phyloP scores from a whole-genome alignment of 1,284 basidiomycete species.

The Trametes versicolor region DNA sequence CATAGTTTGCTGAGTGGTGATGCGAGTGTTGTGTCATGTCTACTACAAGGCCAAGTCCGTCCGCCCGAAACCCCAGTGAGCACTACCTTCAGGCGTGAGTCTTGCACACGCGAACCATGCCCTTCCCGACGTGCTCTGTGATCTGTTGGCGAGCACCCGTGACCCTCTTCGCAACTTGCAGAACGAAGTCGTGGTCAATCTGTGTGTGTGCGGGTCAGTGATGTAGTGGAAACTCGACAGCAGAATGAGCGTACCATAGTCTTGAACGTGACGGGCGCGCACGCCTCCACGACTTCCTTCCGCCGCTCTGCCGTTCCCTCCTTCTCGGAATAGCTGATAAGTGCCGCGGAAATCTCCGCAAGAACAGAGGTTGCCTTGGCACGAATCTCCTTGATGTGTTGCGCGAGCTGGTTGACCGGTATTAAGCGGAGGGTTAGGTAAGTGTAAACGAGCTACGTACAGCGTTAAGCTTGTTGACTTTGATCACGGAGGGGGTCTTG shows the following conservation, averaged over 20 bases:
- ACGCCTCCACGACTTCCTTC: slow-evolving; percentile 60
- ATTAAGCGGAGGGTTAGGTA: slow-evolving; percentile 15
- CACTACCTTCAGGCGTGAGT: slow-evolving; percentile 50
- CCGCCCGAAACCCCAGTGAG: slow-evolving; percentile 22
- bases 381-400: slow-evolving; percentile 71
- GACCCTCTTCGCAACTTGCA: slow-evolving; percentile 68
- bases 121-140: slow-evolving; percentile 76
- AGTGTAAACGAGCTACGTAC: slow-evolving; percentile 50
- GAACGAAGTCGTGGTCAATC: slow-evolving; percentile 73
- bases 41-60: slow-evolving; percentile 27
- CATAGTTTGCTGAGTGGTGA: slow-evolving; percentile 33
- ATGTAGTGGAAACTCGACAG: slow-evolving; percentile 9
- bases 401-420: slow-evolving; percentile 60
- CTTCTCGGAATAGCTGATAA: slow-evolving; percentile 60
- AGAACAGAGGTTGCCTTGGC: slow-evolving; percentile 59
- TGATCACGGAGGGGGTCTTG: slow-evolving; percentile 72
- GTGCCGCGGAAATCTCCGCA: slow-evolving; percentile 62
- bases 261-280: slow-evolving; percentile 50
- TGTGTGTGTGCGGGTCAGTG: slow-evolving; percentile 40
- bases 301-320: slow-evolving; percentile 62
- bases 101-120: slow-evolving; percentile 63
- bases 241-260: slow-evolving; percentile 51
- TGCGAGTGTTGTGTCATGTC: slow-evolving; percentile 30
- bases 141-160: slow-evolving; percentile 75
- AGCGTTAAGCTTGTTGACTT: slow-evolving; percentile 74